Conservation (phyloP, 2,329 filamentous ascomycete genomes). For the Pseudogymnoascus verrucosus region DNA sequence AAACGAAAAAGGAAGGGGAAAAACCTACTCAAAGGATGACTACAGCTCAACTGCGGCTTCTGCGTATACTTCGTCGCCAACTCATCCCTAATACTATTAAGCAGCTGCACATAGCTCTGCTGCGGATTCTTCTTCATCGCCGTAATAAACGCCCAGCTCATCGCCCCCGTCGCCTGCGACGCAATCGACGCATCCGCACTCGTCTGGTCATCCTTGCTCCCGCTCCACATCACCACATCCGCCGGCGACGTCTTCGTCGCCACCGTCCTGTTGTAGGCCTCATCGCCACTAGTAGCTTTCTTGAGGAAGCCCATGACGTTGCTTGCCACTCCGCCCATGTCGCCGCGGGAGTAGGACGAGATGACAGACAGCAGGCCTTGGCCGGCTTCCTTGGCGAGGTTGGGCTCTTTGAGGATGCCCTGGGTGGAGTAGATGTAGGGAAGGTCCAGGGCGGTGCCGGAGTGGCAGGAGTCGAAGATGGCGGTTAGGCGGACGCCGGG, state of each 20-base stretch:
- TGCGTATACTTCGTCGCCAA: constrained; percentile 80
- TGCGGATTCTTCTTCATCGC: constrained; percentile 87
- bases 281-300: constrained; percentile 71
- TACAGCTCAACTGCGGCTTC: constrained; percentile 93
- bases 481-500: constrained; percentile 73
- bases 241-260: constrained; percentile 89
- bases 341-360: constrained; percentile 57
- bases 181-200: constrained; percentile 86
- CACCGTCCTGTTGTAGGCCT: constrained; percentile 70
- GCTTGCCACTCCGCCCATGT: constrained; percentile 67
- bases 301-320: constrained; percentile 81
- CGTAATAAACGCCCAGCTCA: constrained; percentile 95
- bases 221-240: constrained; percentile 97
- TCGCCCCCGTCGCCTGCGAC: constrained; percentile 87
- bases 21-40: constrained; percentile 76
- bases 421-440: constrained; percentile 64
- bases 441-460: constrained; percentile 56
- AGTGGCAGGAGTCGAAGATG: constrained; percentile 64
- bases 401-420: constrained; percentile 60
- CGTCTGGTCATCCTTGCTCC: constrained; percentile 92
- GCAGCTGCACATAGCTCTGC: constrained; percentile 90
- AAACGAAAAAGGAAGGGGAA: background rate
- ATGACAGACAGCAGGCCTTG: constrained; percentile 54
- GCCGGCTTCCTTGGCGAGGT: constrained; percentile 59
- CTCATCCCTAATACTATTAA: constrained; percentile 92